Evolutionary conservation across 345 rosid genomes (phyloP), one percentile per base, ranked within the genome.

Genomic region (Excoecaria agallocha): DNA sequence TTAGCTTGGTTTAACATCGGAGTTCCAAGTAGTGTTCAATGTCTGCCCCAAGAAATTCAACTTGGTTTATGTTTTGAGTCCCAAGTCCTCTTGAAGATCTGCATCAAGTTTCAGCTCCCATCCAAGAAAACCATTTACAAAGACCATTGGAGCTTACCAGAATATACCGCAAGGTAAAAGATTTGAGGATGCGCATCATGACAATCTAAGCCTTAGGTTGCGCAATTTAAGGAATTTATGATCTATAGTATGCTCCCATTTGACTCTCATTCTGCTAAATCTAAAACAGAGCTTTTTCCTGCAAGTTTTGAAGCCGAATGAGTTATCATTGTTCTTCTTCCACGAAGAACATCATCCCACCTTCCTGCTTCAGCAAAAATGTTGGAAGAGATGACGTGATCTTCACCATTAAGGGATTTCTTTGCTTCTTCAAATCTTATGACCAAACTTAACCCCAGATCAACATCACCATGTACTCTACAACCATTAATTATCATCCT

Each of bases 291-390:
- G 71, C 80, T 80, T 76, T 67, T 80, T 46, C 80, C 83, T 12
- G 83, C 74, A 12, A 15, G 41, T 68, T 76, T 80, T 7, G 56
- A 68, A 76, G 69, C 62, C 51, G 65, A 60, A 41, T 50, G 15
- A 45, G 71, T 69, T 3, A 56, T 57, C 65, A 76, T 76, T 38
- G 37, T 13, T 35, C 71, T 52, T 59, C 80, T 72, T 50, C 64
- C 68, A 63, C 46, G 57, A 11, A 72, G 77, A 67, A 76, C 83
- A 55, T 72, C 71, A 11, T 76, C 70, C 80, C 83, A 80, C 48
- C 72, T 76, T 37, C 77, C 75, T 48, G 80, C 77, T 64, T 68
- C 74, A 37, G 83, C 77, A 54, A 76, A 71, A 48, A 80, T 30
- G 39, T 72, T 76, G 37, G 80, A 68, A 22, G 64, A 72, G 62